Base-by-base conservation (phyloP, 805 yeast genomes). In the Barnettozyma populi region DNA sequence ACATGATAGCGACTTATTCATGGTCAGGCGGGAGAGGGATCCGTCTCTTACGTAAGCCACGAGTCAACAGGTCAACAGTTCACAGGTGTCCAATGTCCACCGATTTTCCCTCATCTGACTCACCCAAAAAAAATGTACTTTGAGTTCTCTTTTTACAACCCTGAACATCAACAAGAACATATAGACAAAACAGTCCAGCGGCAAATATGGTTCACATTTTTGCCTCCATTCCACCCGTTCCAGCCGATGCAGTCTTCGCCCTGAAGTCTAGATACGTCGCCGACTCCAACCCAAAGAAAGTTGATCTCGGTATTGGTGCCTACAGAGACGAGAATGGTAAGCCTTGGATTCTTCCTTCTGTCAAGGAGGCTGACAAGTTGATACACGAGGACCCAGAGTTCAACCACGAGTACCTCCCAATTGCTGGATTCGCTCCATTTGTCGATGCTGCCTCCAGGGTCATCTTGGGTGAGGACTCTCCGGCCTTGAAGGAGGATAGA, bases 341-440 rank as follows among this genome's bases (percentile, higher is more conserved):
- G 64, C 87, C 88, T 36, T 82, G 85, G 84, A 78, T 82, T 41
- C 68, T 82, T 43, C 86, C 86, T 21, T 78, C 86, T 21, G 92
- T 86, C 9, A 72, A 65, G 52, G 62, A 68, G 46, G 96, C 95
- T 40, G 96, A 89, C 67, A 64, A 70, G 46, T 65, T 77, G 58
- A 69, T 90, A 49, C 80, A 81, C 34, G 65, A 70, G 36, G 78
- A 81, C 40, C 77, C 80, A 11, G 71, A 63, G 41, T 83, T 77
- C 68, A 86, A 88, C 72, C 97, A 90, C 68, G 97, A 90, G 67
- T 90, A 90, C 68, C 73, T 89, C 52, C 81, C 87, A n/a, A 90
- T 90, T 60, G 68, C 83, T 10, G 97, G 97, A 27, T 77, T 74
- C 56, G 79, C 79, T 40, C 74, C 78, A 14, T 85, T 89, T 64